These are phyloP conservation scores for Globisporangium alternatum DNA, from an alignment of 352 stramenopile species.

Conservation along the genomic window DNA sequence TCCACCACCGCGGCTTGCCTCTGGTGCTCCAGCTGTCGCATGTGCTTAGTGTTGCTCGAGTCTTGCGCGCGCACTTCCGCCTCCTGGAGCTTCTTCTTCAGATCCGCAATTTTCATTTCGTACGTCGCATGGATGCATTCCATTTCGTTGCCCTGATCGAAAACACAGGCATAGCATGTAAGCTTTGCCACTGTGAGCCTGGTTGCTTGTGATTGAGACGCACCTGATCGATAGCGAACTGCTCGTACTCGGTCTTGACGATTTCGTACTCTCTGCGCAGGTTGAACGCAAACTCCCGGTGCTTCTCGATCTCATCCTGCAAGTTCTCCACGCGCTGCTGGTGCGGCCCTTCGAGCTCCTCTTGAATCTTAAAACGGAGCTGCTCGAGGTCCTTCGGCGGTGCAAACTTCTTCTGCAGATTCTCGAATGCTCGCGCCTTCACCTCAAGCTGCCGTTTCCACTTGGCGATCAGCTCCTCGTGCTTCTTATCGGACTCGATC, in stretches of 20 bases:
- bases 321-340: slow-evolving; percentile 58
- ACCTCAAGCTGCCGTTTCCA: slow-evolving; percentile 84
- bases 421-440: slow-evolving; percentile 80
- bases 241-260: slow-evolving; percentile 84
- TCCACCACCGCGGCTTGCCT: slow-evolving; percentile 47
- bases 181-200: neutral
- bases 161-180: neutral
- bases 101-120: slow-evolving; percentile 48
- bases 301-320: slow-evolving; percentile 71
- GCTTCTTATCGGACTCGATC: slow-evolving; percentile 77
- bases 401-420: slow-evolving; percentile 79
- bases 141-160: slow-evolving; percentile 55
- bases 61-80: slow-evolving; percentile 41
- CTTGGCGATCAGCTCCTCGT: slow-evolving; percentile 78
- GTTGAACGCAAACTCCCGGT: slow-evolving; percentile 61
- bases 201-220: neutral
- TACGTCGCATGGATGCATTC: slow-evolving; percentile 73
- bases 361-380: slow-evolving; percentile 78
- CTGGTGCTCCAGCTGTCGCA: slow-evolving; percentile 58
- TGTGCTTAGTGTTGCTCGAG: slow-evolving; percentile 32
- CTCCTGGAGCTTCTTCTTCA: slow-evolving; percentile 48
- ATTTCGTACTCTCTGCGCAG: slow-evolving; percentile 74
- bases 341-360: slow-evolving; percentile 76
- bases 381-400: slow-evolving; percentile 79
- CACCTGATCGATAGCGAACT: slow-evolving; percentile 75